phyloP scores from a whole-genome alignment of 2,329 filamentous ascomycete species.

The Penicillium sclerotiorum region DNA sequence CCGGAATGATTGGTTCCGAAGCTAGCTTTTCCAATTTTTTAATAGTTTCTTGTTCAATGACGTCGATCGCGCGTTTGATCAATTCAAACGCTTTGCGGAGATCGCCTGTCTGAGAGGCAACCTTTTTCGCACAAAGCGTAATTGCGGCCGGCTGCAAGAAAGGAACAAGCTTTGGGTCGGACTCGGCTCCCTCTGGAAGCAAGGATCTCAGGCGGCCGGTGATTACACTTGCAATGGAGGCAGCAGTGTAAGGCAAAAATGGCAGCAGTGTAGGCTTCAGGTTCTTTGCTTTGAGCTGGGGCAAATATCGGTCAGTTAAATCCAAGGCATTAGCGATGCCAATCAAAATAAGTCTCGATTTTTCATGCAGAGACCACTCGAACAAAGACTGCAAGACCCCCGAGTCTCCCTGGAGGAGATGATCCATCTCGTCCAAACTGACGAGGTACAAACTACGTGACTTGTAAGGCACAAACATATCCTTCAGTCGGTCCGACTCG shows the following conservation, averaged over 20 bases:
- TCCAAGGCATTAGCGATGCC: conserved; percentile 97
- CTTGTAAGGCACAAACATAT: conserved; percentile 68
- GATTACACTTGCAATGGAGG: conserved; percentile 86
- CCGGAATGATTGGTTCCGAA: conserved; percentile 62
- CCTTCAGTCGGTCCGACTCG: conserved; percentile 68
- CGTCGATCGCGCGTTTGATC: conserved; percentile 82
- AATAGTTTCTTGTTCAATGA: conserved; percentile 82
- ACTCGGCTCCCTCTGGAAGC: conserved; percentile 52
- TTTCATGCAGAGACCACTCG: conserved; percentile 86
- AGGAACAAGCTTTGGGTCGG: conserved; percentile 66
- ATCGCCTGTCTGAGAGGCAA: conserved; percentile 91
- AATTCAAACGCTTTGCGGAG: conserved; percentile 95
- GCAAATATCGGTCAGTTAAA: conserved; percentile 90
- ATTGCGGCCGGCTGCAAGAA: conserved; percentile 94
- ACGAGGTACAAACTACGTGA: conserved; percentile 70
- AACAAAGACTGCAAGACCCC: conserved; percentile 93
- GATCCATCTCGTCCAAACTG: conserved; percentile 91
- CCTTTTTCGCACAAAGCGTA: conserved; percentile 90
- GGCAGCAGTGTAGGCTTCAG: conserved; percentile 86
- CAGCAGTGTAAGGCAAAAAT: conserved; percentile 87
- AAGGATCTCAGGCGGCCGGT: conserved; percentile 78
- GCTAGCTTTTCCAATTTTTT: conserved; percentile 67
- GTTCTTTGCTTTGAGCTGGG: conserved; percentile 88
- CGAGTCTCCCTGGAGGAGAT: conserved; percentile 83
- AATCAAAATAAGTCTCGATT: conserved; percentile 78